Conservation (phyloP, 805 yeast species). For the Blastobotrys mokoenaii region DNA sequence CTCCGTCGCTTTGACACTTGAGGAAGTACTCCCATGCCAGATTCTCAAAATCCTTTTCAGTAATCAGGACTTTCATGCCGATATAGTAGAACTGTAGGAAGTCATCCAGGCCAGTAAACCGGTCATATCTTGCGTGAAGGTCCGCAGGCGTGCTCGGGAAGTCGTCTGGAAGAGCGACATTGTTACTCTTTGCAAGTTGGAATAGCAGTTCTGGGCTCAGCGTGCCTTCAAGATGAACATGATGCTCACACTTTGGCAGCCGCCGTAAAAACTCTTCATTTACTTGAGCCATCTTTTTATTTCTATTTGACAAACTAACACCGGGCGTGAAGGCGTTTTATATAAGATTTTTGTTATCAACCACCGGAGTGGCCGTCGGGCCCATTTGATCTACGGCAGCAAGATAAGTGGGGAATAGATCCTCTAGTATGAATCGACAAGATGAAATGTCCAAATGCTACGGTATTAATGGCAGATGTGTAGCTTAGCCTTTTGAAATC, state of each 20-base stretch:
- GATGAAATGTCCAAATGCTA: no score
- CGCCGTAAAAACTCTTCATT: constrained; percentile 44
- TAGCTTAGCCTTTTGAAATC: no score
- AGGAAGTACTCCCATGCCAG: constrained; percentile 43
- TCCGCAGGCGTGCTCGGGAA: constrained; percentile 56
- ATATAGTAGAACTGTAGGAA: constrained; percentile 72
- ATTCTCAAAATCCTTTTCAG: constrained; percentile 66
- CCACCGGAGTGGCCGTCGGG: no score
- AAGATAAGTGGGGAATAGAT: no score
- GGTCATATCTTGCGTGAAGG: constrained; percentile 48
- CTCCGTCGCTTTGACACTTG: constrained; percentile 20
- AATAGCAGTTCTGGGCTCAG: constrained; percentile 67
- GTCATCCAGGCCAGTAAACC: constrained; percentile 64
- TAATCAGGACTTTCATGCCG: constrained; percentile 67
- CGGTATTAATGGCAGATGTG: no score
- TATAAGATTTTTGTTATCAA: no score
- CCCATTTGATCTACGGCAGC: no score
- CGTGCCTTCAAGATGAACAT: constrained; percentile 78
- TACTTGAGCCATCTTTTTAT: constrained; percentile 28
- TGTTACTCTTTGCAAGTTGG: constrained; percentile 59
- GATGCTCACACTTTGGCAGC: constrained; percentile 83
- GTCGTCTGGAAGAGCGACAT: constrained; percentile 47
- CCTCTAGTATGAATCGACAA: no score
- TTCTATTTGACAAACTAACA: neutral
- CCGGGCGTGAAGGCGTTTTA: no score